A percentile compares a stretch with the other conserved stretches of the same genome.
These are phyloP conservation scores for Cadophora malorum DNA, from an alignment of 2,329 filamentous ascomycete species.

Conservation along the genomic window DNA sequence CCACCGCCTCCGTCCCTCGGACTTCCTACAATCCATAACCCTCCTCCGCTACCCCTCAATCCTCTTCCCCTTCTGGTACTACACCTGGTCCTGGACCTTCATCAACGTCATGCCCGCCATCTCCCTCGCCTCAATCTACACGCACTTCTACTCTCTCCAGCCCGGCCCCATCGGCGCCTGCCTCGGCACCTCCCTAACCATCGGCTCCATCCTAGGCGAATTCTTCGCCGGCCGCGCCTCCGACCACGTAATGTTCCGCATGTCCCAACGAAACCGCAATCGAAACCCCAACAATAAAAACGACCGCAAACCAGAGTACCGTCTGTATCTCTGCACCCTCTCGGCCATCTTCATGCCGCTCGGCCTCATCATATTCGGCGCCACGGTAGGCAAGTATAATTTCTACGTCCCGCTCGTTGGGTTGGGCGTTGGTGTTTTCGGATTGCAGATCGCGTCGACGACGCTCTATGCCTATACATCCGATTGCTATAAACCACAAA, in stretches of 20 bases:
- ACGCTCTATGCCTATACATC: conserved; percentile 42
- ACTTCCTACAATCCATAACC: conserved; percentile 40
- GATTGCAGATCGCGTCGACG: conserved; percentile 41
- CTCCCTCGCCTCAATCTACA: conserved; percentile 40
- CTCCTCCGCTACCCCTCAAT: conserved; percentile 43
- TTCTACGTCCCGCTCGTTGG: conserved; percentile 39
- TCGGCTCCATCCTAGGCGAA: conserved; percentile 41
- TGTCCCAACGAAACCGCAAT: conserved; percentile 28
- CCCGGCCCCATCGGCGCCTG: conserved; percentile 41
- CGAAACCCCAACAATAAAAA: conserved; percentile 24
- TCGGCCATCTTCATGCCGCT: conserved; percentile 41
- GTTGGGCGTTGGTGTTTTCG: conserved; percentile 39
- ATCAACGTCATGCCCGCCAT: conserved; percentile 43
- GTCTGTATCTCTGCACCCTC: conserved; percentile 40
- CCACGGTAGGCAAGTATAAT: conserved; percentile 35
- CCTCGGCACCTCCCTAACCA: conserved; percentile 38
- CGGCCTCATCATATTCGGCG: conserved; percentile 42
- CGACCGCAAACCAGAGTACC: conserved; percentile 41
- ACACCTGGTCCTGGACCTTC: conserved; percentile 42
- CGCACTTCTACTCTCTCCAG: conserved; percentile 37
- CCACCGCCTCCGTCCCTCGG: conserved; percentile 36
- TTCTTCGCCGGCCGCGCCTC: conserved; percentile 39
- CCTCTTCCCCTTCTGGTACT: conserved; percentile 42
- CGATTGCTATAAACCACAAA: conserved; percentile 42
- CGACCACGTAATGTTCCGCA: conserved; percentile 37